Evolutionary conservation across 768 basidiomycete genomes (phyloP).

Genomic region (Hericium erinaceus): DNA sequence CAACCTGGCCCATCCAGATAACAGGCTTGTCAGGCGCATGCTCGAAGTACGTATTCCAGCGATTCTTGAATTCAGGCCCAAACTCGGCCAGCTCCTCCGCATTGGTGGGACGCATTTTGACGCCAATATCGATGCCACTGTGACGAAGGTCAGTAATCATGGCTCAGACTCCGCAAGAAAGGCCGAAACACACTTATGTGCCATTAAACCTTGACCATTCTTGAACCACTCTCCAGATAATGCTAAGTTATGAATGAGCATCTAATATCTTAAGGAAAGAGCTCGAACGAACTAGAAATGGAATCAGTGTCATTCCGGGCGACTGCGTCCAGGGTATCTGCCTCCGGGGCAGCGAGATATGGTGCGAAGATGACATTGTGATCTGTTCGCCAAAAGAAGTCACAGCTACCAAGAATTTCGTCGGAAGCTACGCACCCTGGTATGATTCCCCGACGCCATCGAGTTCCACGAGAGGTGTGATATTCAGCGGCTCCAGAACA

Average conservation of each 20-base stretch:
- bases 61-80: conserved; percentile 34
- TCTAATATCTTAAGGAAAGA: neutral
- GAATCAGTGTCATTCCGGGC: conserved; percentile 7
- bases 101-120: conserved; percentile 44
- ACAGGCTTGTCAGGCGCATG: conserved; percentile 48
- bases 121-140: conserved; percentile 35
- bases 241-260: conserved; percentile 15
- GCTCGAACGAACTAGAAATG: neutral
- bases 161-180: no score
- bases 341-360: conserved; percentile 7
- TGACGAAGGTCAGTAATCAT: neutral
- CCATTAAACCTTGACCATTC: conserved; percentile 38
- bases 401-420: neutral
- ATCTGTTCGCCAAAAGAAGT: conserved; percentile 1
- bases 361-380: conserved; percentile 9
- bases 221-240: conserved; percentile 25
- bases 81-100: conserved; percentile 39
- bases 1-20: conserved; percentile 30
- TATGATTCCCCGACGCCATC: conserved; percentile 33
- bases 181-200: conserved; percentile 32
- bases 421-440: conserved; percentile 18
- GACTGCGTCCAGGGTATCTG: conserved; percentile 13
- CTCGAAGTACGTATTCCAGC: conserved; percentile 44
- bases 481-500: conserved; percentile 20
- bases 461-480: conserved; percentile 25